Base-by-base conservation (phyloP, 2,329 filamentous ascomycete genomes). In the Microsporum canis region DNA sequence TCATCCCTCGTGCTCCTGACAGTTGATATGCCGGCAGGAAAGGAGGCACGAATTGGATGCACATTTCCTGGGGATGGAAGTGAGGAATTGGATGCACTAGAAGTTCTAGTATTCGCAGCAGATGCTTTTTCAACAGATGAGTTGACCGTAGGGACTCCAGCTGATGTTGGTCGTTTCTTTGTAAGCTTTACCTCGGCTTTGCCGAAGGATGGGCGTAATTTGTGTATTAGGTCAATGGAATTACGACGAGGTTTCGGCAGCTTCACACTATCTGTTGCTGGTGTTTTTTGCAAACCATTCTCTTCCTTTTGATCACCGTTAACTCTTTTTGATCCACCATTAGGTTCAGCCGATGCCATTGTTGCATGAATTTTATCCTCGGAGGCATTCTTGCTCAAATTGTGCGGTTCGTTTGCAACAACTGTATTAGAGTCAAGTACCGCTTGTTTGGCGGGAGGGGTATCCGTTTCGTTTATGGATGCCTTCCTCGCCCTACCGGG, bases 171-270 rank as follows among this genome's bases (percentile, higher is more conserved):
- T 12, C 57, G 41, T 47, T 49, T 59, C 41, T 59, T 59, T 38
- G 7, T 39, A 36, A 59, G 57, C 31, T 59, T 59, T 8, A 33
- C 33, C 41, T 59, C 57, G 12, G 43, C 10, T 23, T 59, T 59
- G 7, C 17, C 41, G 2, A 38, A 12, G 27, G 39, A 47, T 6
- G 53, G 47, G 17, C 62, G 62, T 14, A 62, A 43, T 33, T 57
- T 63, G 17, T 63, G 58, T 45, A 62, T 56, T 34, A 63, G 29
- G 27, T 63, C 62, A 33, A 57, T 55, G 2, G 62, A 62, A 41
- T 62, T 63, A 36, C 57, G 41, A 58, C 39, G 41, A 17, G 29
- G 62, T n/a, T 31, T 14, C 17, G 58, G 49, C 29, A 6, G 33
- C n/a, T 33, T 43, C 23, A 10, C n/a, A 5, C 57, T 58, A 6